Base-by-base conservation (phyloP, 805 yeast genomes). In the Myxozyma nipponensis region DNA sequence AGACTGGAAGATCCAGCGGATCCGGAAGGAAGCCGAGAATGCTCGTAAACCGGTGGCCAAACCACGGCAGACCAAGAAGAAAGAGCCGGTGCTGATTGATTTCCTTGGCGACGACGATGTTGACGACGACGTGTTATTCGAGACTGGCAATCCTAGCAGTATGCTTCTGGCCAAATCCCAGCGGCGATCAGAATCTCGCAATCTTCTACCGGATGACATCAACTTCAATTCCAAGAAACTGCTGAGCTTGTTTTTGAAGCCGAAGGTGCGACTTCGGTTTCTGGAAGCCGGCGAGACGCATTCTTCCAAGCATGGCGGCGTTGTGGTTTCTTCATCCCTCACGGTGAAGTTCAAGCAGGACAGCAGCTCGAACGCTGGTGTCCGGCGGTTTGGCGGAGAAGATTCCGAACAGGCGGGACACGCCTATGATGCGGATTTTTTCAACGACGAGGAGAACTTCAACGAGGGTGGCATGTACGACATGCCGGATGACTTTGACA, bases 1-100 rank as follows among this genome's bases (percentile, higher is more conserved):
- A 68, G n/a, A n/a, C n/a, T 91, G 97, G 97, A 85, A 84, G 67
- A 84, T 91, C 9, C 71, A 77, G 38, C 77, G 79, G 13, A 66
- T 83, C 42, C 83, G 79, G 60, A 57, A 35, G 26, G 46, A 42
- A 13, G 23, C 45, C 2, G 28, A 22, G 10, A 44, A 39, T 13
- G 25, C 50, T 34, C 48, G 40, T 48, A 50, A 32, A 42, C 42
- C 36, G 28, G 48, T 38, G 34, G n/a, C n/a, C n/a, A 25, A 43
- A 28, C 37, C 47, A 18, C 47, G 56, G 34, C 32, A 46, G 34
- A 21, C 42, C 35, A 50, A 58, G 53, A 46, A 47, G 55, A 69
- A 76, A 66, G 67, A 74, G 51, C 62, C 63, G 17, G 49, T 67
- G 17, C 60, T 62, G 18, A 72, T 79, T 47, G 77, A 80, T 58